phyloP scores from a whole-genome alignment of 2,329 filamentous ascomycete genomes.

The Penicillium frequentans region DNA sequence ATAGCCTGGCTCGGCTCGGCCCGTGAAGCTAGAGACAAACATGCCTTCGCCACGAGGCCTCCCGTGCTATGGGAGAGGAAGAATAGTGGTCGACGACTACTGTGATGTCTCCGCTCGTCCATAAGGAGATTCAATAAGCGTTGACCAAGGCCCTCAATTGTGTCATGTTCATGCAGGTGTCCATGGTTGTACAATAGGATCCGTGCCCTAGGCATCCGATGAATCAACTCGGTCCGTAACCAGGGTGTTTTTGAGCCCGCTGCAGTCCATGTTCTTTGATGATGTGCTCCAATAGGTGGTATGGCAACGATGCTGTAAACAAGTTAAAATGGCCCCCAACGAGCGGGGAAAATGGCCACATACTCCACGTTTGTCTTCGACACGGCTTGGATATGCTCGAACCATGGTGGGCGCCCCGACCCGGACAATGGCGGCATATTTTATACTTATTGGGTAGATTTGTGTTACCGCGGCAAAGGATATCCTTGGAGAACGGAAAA shows the following conservation, averaged over 20 bases:
- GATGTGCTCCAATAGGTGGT: constrained; percentile 37
- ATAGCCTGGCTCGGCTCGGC: constrained; percentile 38
- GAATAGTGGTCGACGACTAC: constrained; percentile 51
- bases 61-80: constrained; percentile 64
- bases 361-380: constrained; percentile 29
- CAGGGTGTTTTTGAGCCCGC: constrained; percentile 23
- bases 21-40: constrained; percentile 44
- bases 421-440: constrained; percentile 11
- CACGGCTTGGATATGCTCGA: constrained; percentile 13
- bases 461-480: neutral
- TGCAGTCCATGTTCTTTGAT: constrained; percentile 28
- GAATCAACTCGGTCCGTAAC: constrained; percentile 25
- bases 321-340: neutral
- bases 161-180: constrained; percentile 23
- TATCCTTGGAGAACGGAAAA: neutral
- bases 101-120: constrained; percentile 20
- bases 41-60: constrained; percentile 60
- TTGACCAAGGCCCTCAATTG: constrained; percentile 26
- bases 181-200: constrained; percentile 33
- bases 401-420: constrained; percentile 12
- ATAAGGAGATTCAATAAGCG: constrained; percentile 26
- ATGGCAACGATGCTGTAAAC: constrained; percentile 33
- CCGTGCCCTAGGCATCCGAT: constrained; percentile 24
- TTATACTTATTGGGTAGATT: neutral
- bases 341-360: constrained; percentile 8